Evolutionary conservation across 495 filamentous ascomycete species (phyloP).

Genomic region (Neurospora cerealis): DNA sequence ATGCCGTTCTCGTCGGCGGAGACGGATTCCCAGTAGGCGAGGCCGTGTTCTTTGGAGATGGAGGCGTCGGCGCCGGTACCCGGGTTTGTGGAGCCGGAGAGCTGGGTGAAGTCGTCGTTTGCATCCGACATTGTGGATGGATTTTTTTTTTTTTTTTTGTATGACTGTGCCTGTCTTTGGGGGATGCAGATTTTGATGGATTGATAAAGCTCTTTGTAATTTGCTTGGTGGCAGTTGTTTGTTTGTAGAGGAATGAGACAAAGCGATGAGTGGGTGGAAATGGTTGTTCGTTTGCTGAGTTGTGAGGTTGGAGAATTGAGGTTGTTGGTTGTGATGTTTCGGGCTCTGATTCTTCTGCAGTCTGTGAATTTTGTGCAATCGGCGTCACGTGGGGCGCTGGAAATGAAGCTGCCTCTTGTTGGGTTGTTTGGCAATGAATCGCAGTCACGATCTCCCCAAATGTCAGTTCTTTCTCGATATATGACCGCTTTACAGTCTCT

Average conservation of each 20-base stretch:
- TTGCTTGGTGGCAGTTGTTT: neutral
- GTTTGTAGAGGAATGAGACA: neutral
- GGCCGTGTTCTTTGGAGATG: conserved; percentile 42
- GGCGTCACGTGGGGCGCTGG: neutral
- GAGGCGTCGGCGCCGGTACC: neutral
- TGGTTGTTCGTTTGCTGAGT: neutral
- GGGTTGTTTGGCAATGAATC: neutral
- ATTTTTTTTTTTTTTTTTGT: neutral
- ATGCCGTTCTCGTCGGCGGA: conserved; percentile 66
- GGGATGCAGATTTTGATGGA: neutral
- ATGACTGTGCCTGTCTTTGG: neutral
- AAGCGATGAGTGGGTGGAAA: neutral
- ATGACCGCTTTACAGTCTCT: neutral
- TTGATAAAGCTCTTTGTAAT: neutral
- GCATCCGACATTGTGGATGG: neutral
- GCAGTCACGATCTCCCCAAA: neutral
- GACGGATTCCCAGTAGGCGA: conserved; percentile 67
- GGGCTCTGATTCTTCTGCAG: neutral
- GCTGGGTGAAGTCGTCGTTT: neutral
- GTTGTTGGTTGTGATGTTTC: neutral
- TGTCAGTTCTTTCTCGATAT: no score
- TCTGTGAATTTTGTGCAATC: neutral
- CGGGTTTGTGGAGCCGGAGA: neutral
- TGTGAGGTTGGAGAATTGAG: neutral
- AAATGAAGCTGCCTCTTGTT: neutral